Base-by-base conservation (phyloP, 305 asterid species). In the Ilex paraguariensis region DNA sequence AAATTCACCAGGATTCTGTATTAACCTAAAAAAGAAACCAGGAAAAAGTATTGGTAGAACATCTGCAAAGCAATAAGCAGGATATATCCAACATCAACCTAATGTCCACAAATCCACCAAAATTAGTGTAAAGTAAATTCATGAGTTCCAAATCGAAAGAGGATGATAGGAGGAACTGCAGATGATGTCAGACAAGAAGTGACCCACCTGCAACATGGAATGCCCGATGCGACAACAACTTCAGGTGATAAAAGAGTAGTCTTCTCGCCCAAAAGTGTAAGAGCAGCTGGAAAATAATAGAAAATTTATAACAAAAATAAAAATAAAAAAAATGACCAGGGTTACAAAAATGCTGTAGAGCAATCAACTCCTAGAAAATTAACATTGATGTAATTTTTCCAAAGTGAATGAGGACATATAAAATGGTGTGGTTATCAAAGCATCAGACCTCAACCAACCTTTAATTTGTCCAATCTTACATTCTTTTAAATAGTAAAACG, bases 1-100 rank as follows among this genome's bases (percentile, higher is more conserved):
- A 73, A 86, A 93, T 74, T 93, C 99, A 67, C 99, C 99, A 77
- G 97, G 97, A 66, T 90, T 74, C 83, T 93, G 99, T 67, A 93
- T 95, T 81, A 93, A 75, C 94, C 98, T 92, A 73, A 60, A 60
- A 74, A 70, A 39, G 63, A n/a, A 70, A 61, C 42, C 49, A 63
- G 28, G 57, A 40, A 66, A 32, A 67, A 57, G n/a, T 32, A 55
- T 61, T 58, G 13, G 7, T 46, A 46, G 15, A 46, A 46, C 7
- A 36, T 36, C 42, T 4, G 42, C 0, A 36, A 36, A 36, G 42
- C 61, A 56, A 63, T 46, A 54, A 50, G 44, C 39, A 46, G 58
- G 52, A 45, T 58, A 10, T 31, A 54, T 31, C 66, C 54, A 21
- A 64, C 54, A 61, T 51, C 50, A 68, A 65, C 55, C 50, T 31